phyloP scores from a whole-genome alignment of 2,329 filamentous ascomycete genomes.

The Reticulascus tulasneorum region DNA sequence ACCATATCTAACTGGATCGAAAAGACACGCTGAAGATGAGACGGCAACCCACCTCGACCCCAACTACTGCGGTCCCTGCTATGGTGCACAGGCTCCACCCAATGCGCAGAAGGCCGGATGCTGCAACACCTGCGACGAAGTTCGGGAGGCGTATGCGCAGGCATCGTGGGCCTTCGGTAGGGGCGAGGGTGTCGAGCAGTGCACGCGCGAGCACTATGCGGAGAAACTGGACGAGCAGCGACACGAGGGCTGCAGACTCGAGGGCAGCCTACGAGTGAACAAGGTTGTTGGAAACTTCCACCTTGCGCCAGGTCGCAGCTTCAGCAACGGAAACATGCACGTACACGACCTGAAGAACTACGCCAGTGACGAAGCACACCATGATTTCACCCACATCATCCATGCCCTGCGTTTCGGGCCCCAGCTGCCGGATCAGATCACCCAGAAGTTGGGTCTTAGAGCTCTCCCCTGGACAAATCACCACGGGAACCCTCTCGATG shows the following conservation, averaged over 20 bases:
- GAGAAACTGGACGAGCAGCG: constrained; percentile 85
- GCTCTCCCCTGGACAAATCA: constrained; percentile 74
- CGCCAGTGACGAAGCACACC: constrained; percentile 61
- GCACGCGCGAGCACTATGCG: constrained; percentile 87
- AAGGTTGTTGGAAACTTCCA: constrained; percentile 99
- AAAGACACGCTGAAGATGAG: constrained; percentile 64
- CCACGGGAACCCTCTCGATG: constrained; percentile 87
- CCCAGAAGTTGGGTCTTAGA: constrained; percentile 51
- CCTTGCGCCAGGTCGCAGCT: constrained; percentile 90
- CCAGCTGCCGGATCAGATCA: constrained; percentile 72
- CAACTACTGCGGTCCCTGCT: constrained; percentile 89
- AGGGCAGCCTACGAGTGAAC: constrained; percentile 89
- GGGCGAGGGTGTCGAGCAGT: constrained; percentile 92
- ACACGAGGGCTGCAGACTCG: constrained; percentile 88
- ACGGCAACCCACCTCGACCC: constrained; percentile 77
- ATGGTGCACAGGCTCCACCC: constrained; percentile 72
- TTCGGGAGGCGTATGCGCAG: constrained; percentile 86
- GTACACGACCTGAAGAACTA: constrained; percentile 97
- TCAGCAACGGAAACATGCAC: constrained; percentile 95
- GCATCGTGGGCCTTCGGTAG: constrained; percentile 91
- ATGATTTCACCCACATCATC: constrained; percentile 86
- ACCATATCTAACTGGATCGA: constrained; percentile 5
- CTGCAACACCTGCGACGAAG: constrained; percentile 96
- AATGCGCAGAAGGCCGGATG: constrained; percentile 78
- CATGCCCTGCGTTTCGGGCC: constrained; percentile 92